Evolutionary conservation across 2,329 filamentous ascomycete species (phyloP).

Genomic region (Stachybotrys elegans): DNA sequence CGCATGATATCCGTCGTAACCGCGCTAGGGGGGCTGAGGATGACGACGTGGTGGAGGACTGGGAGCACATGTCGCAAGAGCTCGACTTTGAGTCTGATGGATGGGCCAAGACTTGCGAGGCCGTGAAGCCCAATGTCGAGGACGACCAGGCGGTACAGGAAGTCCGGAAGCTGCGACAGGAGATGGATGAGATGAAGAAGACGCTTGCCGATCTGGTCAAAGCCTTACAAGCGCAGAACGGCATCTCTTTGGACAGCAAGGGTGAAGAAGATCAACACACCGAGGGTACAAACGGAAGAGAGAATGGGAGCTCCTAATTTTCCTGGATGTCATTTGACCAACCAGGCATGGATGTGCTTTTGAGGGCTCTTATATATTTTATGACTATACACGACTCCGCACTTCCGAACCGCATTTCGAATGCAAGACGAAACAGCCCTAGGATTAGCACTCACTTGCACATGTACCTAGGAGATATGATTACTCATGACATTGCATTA

Average conservation of each 20-base stretch:
- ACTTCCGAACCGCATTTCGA: too few relatives aligned
- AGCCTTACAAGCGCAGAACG: too few relatives aligned
- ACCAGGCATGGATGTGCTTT: too few relatives aligned
- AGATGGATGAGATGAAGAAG: conserved; percentile 52
- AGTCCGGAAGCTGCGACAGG: conserved; percentile 51
- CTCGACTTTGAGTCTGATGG: conserved; percentile 78
- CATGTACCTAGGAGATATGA: too few relatives aligned
- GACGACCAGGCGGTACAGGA: conserved; percentile 73
- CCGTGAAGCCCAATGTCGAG: conserved; percentile 76
- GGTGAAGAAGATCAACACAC: not conserved
- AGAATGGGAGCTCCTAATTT: too few relatives aligned
- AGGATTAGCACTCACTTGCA: too few relatives aligned
- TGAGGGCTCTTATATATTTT: too few relatives aligned
- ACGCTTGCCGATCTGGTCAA: conserved; percentile 32
- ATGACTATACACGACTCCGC: too few relatives aligned
- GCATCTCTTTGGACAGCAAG: too few relatives aligned
- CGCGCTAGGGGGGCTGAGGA: conserved; percentile 78
- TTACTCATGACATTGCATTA: too few relatives aligned
- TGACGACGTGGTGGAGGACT: conserved; percentile 84
- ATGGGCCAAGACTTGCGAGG: conserved; percentile 75
- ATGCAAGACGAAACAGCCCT: too few relatives aligned
- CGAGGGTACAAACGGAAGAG: not conserved
- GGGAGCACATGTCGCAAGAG: conserved; percentile 74
- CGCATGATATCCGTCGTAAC: conserved; percentile 65
- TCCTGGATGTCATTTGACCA: too few relatives aligned